Evolutionary conservation across 2,329 filamentous ascomycete species (phyloP).

Genomic region (Stenocarpella maydis): DNA sequence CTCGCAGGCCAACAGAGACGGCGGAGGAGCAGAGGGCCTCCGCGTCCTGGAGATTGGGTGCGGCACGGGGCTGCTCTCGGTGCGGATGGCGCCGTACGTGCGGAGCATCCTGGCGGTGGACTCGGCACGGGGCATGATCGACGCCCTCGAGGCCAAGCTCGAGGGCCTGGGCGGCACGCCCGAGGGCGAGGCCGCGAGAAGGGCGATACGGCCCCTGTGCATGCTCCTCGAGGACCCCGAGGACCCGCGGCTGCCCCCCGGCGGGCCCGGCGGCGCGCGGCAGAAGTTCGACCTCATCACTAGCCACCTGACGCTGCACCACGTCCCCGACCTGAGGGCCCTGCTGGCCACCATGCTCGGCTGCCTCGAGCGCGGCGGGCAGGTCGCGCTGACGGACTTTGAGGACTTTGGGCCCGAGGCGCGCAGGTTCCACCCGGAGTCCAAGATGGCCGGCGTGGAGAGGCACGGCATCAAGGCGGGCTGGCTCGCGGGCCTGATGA

Average conservation of each 20-base stretch:
- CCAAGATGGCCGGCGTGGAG: conserved; percentile 62
- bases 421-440: conserved; percentile 58
- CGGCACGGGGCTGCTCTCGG: conserved; percentile 63
- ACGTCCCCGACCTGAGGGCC: conserved; percentile 55
- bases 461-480: conserved; percentile 57
- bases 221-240: conserved; percentile 58
- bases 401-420: conserved; percentile 63
- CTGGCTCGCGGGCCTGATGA: conserved; percentile 53
- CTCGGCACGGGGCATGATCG: conserved; percentile 62
- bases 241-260: conserved; percentile 51
- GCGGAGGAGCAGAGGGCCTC: conserved; percentile 40
- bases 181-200: not conserved
- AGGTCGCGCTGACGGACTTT: conserved; percentile 63
- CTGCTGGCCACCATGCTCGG: conserved; percentile 56
- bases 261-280: conserved; percentile 38
- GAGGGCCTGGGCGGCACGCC: conserved; percentile 32
- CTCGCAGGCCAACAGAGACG: not conserved
- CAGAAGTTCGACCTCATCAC: conserved; percentile 60
- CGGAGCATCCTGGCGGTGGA: conserved; percentile 61
- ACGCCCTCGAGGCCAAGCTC: conserved; percentile 56
- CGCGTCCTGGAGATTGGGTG: conserved; percentile 65
- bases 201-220: conserved; percentile 56
- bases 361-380: conserved; percentile 56
- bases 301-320: conserved; percentile 63
- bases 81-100: conserved; percentile 56